Conservation (phyloP, 495 filamentous ascomycete genomes). For the Aspergillus nidulans region DNA sequence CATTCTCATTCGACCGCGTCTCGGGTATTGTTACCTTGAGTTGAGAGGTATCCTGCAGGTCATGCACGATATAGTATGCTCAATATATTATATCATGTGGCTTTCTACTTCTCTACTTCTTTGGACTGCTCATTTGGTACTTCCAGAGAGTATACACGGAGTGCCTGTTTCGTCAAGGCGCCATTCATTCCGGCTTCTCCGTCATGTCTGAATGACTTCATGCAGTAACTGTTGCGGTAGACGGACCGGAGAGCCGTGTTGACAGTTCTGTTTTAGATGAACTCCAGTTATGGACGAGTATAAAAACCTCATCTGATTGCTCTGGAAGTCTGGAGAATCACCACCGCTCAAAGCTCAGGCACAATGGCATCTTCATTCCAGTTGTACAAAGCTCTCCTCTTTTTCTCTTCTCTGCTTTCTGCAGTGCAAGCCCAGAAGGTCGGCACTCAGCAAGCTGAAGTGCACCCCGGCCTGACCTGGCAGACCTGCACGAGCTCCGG, state of each 20-base stretch:
- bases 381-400: constrained; percentile 19
- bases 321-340: too few species aligned
- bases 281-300: neutral
- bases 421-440: constrained; percentile 47
- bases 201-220: constrained; percentile 1
- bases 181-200: neutral
- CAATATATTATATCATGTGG: constrained; percentile 1
- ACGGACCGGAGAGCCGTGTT: constrained; percentile 14
- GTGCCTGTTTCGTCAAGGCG: constrained; percentile 17
- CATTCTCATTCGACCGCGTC: neutral
- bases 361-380: constrained; percentile 14
- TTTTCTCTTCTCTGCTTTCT: constrained; percentile 25
- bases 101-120: neutral
- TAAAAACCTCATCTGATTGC: constrained; percentile 1
- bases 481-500: constrained; percentile 48
- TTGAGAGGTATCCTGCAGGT: neutral
- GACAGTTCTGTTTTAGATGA: neutral
- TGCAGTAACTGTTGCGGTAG: neutral
- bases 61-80: neutral
- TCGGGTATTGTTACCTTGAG: constrained; percentile 5
- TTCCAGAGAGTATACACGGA: neutral
- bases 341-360: too few species aligned
- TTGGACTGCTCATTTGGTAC: neutral
- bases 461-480: constrained; percentile 56
- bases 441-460: constrained; percentile 52